phyloP scores from a whole-genome alignment of 2,329 filamentous ascomycete species.

The Cercospora brassicicola region DNA sequence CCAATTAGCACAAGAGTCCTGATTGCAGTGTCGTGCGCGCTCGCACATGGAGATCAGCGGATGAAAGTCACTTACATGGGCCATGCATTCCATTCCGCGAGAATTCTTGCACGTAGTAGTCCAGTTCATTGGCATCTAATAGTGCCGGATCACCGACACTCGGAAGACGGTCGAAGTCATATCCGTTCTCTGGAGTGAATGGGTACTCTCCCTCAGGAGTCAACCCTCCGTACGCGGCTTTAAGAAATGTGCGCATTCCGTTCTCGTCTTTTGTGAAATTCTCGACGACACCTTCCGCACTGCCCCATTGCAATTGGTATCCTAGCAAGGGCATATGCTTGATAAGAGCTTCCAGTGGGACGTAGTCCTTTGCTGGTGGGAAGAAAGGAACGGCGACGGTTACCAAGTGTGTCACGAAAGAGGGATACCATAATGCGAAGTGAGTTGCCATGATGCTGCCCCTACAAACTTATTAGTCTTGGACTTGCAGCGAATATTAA shows the following conservation, averaged over 20 bases:
- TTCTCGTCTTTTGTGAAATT: background rate
- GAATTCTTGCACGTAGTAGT: background rate
- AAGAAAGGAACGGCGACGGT: too few species aligned
- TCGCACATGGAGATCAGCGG: too few species aligned
- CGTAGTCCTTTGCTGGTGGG: background rate
- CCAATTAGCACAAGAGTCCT: background rate
- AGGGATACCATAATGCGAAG: too few species aligned
- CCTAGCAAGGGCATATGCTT: background rate
- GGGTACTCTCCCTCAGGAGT: background rate
- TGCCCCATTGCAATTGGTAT: background rate
- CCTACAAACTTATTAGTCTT: too few species aligned
- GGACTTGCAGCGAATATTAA: too few species aligned
- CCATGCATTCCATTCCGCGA: background rate
- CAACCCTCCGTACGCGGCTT: background rate
- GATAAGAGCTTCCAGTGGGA: background rate
- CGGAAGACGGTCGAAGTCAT: background rate
- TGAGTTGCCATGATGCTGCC: too few species aligned
- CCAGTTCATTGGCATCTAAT: background rate
- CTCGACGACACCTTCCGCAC: background rate
- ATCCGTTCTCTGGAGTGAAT: background rate
- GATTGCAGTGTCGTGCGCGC: too few species aligned
- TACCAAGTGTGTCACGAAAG: too few species aligned
- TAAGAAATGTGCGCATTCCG: background rate
- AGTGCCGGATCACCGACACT: background rate
- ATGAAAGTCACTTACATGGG: background rate